Evolutionary conservation across 768 basidiomycete genomes (phyloP), one percentile per base, ranked within the genome.

Genomic region (Rubroboletus satanas): DNA sequence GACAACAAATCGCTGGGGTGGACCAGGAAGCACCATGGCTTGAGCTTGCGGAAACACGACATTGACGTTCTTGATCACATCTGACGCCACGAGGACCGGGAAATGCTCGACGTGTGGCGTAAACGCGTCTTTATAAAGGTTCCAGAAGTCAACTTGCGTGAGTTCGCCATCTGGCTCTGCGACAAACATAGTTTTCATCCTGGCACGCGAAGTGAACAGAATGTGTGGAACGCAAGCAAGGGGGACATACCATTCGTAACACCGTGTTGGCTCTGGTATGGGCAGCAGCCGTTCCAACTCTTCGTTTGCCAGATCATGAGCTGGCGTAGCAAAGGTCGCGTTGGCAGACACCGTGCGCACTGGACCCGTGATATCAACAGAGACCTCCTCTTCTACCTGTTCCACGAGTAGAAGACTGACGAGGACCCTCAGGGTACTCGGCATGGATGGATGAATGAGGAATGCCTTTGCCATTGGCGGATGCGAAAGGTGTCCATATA

Each of bases 91-190:
- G 3, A 94, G 80, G 42, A 92, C 67, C 11, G 82, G 80, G 54
- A 82, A 75, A 52, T 76, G 77, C 1, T 83, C 80, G 55, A 78
- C 68, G 63, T 76, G 78, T 1, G 84, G 82, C 1, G 80, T 73
- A 63, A 98, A 97, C 1, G 83, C 83, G 55, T 90, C 88, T 58
- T 88, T 87, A 73, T 99, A 99, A 12, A 94, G 79, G 53, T 83
- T 92, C 95, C 96, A 99, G 65, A 99, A 92, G 52, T 91, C 87
- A 33, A 96, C 93, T 70, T 98, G 97, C 1, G 92, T 93, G 44
- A 98, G 75, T 64, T 94, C 90, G 5, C 88, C 83, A 4, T 88
- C 84, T 2, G 85, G 71, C 56, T 86, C 85, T 17, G 85, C 76
- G 15, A 87, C 78, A 63, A 95, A 98, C 79, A 92, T 88, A n/a